These are phyloP conservation scores for Ballota nigra DNA, from an alignment of 257 asterid species.

Conservation along the genomic window DNA sequence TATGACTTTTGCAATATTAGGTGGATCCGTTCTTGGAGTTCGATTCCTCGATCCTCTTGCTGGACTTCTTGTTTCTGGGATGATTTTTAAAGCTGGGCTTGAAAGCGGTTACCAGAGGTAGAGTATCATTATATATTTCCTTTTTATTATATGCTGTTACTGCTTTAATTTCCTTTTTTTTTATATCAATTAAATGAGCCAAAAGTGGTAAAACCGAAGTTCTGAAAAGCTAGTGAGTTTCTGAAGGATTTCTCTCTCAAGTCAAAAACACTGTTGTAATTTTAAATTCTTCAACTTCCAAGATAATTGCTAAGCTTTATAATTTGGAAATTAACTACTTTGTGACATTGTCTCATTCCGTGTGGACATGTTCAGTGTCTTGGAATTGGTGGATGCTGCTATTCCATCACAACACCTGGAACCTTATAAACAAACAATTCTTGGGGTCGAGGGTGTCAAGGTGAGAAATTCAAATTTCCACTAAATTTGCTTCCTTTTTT, in stretches of 20 bases:
- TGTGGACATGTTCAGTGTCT: constrained; percentile 44
- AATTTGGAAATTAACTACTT: not conserved
- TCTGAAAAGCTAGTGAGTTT: not conserved
- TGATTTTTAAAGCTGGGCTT: constrained; percentile 93
- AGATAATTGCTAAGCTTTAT: not conserved
- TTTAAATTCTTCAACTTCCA: not conserved
- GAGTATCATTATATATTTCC: not conserved
- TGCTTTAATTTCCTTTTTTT: not conserved
- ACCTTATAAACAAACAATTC: constrained; percentile 69
- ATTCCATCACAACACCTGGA: constrained; percentile 64
- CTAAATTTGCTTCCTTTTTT: constrained; percentile 9
- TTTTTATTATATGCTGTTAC: not conserved
- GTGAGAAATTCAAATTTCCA: constrained; percentile 38
- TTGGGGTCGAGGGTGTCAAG: constrained; percentile 91
- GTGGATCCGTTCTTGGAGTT: constrained; percentile 91
- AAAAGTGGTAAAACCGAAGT: not conserved
- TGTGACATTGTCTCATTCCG: constrained; percentile 21
- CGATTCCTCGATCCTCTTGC: constrained; percentile 93
- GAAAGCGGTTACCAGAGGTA: constrained; percentile 93
- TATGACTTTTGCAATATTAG: constrained; percentile 33
- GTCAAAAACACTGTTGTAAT: not conserved
- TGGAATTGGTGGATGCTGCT: constrained; percentile 99
- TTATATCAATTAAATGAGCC: not conserved
- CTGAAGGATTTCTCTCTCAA: constrained; percentile 11
- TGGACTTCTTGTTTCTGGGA: constrained; percentile 87